Evolutionary conservation across 23 red algal species (phyloP).

Genomic region (Gracilaria gracilis): DNA sequence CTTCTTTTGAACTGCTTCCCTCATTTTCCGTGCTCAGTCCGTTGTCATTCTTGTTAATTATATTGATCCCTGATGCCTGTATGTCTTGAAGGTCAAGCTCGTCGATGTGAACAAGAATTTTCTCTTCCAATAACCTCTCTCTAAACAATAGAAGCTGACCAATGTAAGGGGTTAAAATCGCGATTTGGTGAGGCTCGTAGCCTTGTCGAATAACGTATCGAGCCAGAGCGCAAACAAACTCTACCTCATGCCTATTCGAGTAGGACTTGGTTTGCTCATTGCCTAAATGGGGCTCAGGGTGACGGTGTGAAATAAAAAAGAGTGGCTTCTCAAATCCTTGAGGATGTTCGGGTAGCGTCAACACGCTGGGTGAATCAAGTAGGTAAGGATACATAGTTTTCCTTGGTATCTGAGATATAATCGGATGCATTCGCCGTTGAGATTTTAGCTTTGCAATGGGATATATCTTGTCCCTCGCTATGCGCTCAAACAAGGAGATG

Average conservation of each 20-base stretch:
- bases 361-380: conserved; percentile 1
- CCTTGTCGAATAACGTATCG: conserved; percentile 60
- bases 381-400: conserved; percentile 35
- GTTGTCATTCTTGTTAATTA: not conserved
- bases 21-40: not conserved
- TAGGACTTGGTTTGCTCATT: conserved; percentile 9
- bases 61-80: not conserved
- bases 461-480: not conserved
- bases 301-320: conserved; percentile 16
- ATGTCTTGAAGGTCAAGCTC: conserved; percentile 51
- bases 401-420: conserved; percentile 26
- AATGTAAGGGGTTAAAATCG: conserved; percentile 55
- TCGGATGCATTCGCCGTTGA: conserved; percentile 70
- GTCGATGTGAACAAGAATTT: conserved; percentile 33
- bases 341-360: not conserved
- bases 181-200: conserved; percentile 45
- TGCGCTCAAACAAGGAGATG: conserved; percentile 78
- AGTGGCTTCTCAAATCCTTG: conserved; percentile 7
- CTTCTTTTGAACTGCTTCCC: not conserved
- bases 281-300: conserved; percentile 3
- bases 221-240: conserved; percentile 29
- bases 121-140: not conserved
- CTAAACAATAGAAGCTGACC: conserved; percentile 47
- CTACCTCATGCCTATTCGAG: conserved; percentile 50
- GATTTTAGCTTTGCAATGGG: conserved; percentile 23